Conservation (phyloP, 129 eudicot genomes). For the Centella asiatica region DNA sequence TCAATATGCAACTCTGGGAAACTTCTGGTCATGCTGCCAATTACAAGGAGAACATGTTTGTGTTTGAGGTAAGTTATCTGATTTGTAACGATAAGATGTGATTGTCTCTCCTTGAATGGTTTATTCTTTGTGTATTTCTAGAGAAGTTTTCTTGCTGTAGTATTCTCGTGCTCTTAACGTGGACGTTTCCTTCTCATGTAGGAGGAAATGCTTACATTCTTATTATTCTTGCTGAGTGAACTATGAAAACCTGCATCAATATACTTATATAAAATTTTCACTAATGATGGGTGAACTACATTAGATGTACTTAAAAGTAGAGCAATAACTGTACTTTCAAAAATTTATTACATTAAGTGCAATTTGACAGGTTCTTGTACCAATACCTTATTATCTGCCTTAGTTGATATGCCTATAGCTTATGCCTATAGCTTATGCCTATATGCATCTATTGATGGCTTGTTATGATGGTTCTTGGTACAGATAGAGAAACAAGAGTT, state of each 20-base stretch:
- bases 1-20: constrained; percentile 95
- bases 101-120: neutral
- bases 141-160: too few relatives aligned
- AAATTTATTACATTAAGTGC: too few relatives aligned
- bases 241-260: too few relatives aligned
- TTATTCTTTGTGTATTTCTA: too few relatives aligned
- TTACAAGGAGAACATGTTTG: constrained; percentile 91
- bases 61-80: constrained; percentile 49
- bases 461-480: constrained; percentile 13
- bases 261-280: too few relatives aligned
- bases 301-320: too few relatives aligned
- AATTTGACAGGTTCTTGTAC: too few relatives aligned
- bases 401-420: neutral
- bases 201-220: neutral
- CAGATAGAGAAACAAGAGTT: constrained; percentile 92
- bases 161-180: too few relatives aligned
- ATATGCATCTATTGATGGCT: neutral
- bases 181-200: neutral
- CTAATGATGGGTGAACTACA: too few relatives aligned
- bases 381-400: too few relatives aligned
- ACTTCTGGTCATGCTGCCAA: constrained; percentile 96
- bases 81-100: neutral
- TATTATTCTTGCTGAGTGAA: too few relatives aligned
- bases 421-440: neutral
- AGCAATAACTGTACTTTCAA: too few relatives aligned